Evolutionary conservation across 1,284 basidiomycete species (phyloP).

Genomic region (Tremellales sp.): DNA sequence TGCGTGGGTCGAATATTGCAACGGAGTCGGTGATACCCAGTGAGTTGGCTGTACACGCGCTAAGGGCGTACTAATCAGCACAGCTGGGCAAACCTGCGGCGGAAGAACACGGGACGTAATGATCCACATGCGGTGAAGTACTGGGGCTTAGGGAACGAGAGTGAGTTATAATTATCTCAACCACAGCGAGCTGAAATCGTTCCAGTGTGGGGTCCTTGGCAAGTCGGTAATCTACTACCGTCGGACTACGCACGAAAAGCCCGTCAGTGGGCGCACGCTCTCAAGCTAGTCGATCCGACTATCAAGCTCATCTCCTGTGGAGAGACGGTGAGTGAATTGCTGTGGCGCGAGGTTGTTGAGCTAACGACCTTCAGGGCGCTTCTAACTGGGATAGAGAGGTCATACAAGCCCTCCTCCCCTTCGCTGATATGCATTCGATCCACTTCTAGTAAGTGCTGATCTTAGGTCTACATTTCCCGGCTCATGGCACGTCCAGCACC

Average conservation of each 20-base stretch:
- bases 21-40: slow-evolving; percentile 46
- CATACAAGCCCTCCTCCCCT: slow-evolving; percentile 31
- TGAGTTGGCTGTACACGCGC: slow-evolving; percentile 3
- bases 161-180: slow-evolving; percentile 17
- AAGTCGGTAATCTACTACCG: slow-evolving; percentile 60
- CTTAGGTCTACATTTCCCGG: not conserved
- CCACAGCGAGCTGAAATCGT: not conserved
- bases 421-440: slow-evolving; percentile 43
- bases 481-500: slow-evolving; percentile 4
- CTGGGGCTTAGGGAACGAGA: slow-evolving; percentile 49
- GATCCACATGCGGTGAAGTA: slow-evolving; percentile 57
- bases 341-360: not conserved
- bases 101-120: slow-evolving; percentile 57
- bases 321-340: slow-evolving; percentile 35
- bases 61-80: slow-evolving; percentile 26
- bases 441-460: slow-evolving; percentile 25
- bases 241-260: slow-evolving; percentile 59
- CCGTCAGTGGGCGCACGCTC: slow-evolving; percentile 60
- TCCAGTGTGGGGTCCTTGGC: slow-evolving; percentile 59
- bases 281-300: slow-evolving; percentile 58
- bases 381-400: slow-evolving; percentile 46
- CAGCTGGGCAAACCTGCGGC: slow-evolving; percentile 58
- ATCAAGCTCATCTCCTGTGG: slow-evolving; percentile 60
- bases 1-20: slow-evolving; percentile 64
- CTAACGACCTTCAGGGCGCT: slow-evolving; percentile 16